phyloP scores from a whole-genome alignment of 2,329 filamentous ascomycete species.

The Stenocarpella maydis region DNA sequence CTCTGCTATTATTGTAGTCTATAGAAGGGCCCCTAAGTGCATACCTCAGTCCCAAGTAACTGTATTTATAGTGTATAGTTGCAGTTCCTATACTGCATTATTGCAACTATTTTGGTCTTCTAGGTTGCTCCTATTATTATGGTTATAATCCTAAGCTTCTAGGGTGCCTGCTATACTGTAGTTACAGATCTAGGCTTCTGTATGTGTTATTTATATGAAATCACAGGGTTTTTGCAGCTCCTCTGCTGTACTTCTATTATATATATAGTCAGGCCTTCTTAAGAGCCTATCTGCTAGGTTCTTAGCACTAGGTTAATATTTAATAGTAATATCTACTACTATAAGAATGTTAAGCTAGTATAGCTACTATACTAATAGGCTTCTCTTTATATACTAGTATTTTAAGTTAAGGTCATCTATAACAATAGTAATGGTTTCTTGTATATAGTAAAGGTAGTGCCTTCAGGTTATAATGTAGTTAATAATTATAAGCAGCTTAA shows the following conservation, averaged over 20 bases:
- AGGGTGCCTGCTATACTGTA: no score
- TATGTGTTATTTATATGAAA: not conserved
- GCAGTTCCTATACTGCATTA: not conserved
- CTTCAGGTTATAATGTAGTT: not conserved
- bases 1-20: not conserved
- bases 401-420: not conserved
- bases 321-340: not conserved
- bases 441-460: not conserved
- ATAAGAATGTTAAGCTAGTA: not conserved
- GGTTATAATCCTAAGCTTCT: no score
- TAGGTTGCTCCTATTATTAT: no score
- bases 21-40: not conserved
- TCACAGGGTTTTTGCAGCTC: not conserved
- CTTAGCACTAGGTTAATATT: not conserved
- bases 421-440: not conserved
- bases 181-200: not conserved
- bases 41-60: not conserved
- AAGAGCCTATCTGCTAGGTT: not conserved
- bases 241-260: not conserved
- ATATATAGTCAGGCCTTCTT: not conserved
- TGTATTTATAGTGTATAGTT: not conserved
- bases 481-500: constrained; percentile 2
- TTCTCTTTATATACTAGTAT: not conserved
- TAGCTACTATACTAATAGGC: not conserved
- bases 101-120: not conserved